Conservation (phyloP, 1,284 basidiomycete species). For the Trichosporon faecale region DNA sequence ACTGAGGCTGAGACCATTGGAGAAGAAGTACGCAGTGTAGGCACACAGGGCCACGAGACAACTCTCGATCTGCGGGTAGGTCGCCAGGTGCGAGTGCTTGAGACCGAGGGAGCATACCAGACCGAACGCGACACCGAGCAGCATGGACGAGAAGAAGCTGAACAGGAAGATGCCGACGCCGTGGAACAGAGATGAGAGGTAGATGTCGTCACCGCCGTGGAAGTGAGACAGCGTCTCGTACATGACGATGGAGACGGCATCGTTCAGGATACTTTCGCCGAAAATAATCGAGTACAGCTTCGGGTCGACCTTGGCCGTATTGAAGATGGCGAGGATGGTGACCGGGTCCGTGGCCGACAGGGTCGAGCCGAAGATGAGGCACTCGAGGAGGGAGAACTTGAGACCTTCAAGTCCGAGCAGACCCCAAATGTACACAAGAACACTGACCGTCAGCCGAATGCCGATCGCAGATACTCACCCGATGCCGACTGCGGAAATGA, state of each 20-base stretch:
- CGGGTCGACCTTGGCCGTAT: conserved; percentile 97
- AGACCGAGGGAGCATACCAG: conserved; percentile 84
- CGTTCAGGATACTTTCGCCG: conserved; percentile 93
- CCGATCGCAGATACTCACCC: conserved; percentile 61
- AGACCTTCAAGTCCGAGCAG: conserved; percentile 84
- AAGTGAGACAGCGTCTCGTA: conserved; percentile 95
- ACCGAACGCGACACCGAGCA: conserved; percentile 85
- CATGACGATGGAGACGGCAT: conserved; percentile 99
- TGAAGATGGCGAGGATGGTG: conserved; percentile 97
- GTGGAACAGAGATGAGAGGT: conserved; percentile 84
- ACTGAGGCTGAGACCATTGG: conserved; percentile 88
- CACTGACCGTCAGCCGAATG: conserved; percentile 54
- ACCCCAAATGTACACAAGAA: conserved; percentile 89
- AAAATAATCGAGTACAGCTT: conserved; percentile 98
- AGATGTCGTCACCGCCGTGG: conserved; percentile 77
- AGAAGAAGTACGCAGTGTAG: conserved; percentile 98
- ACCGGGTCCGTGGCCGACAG: conserved; percentile 97
- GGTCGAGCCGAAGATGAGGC: conserved; percentile 93
- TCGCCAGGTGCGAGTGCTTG: conserved; percentile 85
- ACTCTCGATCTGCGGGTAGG: conserved; percentile 88
- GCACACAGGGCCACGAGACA: conserved; percentile 91
- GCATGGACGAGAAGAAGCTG: conserved; percentile 91
- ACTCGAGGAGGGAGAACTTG: conserved; percentile 75
- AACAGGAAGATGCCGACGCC: conserved; percentile 94
- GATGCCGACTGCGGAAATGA: conserved; percentile 92